These are phyloP conservation scores for Lepiota venenata DNA, from an alignment of 768 basidiomycete genomes.

Conservation along the genomic window DNA sequence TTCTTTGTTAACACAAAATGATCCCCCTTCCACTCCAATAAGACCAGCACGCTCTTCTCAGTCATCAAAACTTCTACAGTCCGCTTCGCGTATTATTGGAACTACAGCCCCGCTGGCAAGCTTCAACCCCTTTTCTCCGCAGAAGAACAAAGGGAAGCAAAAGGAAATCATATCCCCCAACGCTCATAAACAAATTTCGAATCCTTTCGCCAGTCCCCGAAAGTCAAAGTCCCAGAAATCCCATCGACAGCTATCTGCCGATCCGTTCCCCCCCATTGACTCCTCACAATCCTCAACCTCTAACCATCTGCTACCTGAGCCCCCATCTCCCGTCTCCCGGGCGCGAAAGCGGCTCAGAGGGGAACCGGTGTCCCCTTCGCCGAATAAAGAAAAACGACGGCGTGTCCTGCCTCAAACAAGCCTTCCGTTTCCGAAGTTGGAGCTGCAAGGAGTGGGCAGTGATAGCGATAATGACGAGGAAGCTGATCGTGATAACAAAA, in stretches of 20 bases:
- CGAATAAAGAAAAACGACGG: slow-evolving; percentile 71
- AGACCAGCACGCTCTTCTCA: slow-evolving; percentile 25
- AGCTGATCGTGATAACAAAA: slow-evolving; percentile 33
- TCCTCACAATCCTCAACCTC: slow-evolving; percentile 16
- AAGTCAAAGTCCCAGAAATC: slow-evolving; percentile 24
- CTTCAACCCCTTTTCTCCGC: slow-evolving; percentile 79
- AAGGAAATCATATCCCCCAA: slow-evolving; percentile 16
- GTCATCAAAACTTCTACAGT: slow-evolving; percentile 34
- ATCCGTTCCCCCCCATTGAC: slow-evolving; percentile 35
- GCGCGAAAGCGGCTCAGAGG: slow-evolving; percentile 81
- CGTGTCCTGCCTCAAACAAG: slow-evolving; percentile 44
- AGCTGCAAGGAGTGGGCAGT: slow-evolving; percentile 19
- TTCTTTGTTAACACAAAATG: slow-evolving; percentile 13
- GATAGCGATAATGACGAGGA: slow-evolving; percentile 26
- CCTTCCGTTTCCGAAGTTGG: slow-evolving; percentile 33
- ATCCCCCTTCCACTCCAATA: slow-evolving; percentile 35
- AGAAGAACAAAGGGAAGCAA: slow-evolving; percentile 55
- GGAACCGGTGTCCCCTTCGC: slow-evolving; percentile 81
- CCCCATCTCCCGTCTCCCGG: slow-evolving; percentile 49
- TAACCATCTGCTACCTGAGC: slow-evolving; percentile 17
- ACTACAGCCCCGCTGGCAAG: slow-evolving; percentile 48
- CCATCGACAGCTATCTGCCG: slow-evolving; percentile 25
- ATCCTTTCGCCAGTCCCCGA: slow-evolving; percentile 46
- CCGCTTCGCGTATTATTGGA: slow-evolving; percentile 49
- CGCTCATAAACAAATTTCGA: slow-evolving; percentile 24